Conservation (phyloP, 257 asterid genomes). For the Coffea canephora region DNA sequence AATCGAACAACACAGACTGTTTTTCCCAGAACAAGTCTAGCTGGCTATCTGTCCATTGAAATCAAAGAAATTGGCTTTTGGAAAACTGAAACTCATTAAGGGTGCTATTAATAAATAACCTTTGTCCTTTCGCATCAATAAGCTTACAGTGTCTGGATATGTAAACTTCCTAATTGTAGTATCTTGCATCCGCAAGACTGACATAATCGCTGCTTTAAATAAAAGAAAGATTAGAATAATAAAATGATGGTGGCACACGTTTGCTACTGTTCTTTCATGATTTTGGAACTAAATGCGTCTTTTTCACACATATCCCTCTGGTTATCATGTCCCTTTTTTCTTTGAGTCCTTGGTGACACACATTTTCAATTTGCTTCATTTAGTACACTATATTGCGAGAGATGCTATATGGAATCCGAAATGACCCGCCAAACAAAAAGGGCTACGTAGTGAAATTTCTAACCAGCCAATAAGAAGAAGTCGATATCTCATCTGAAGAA, state of each 20-base stretch:
- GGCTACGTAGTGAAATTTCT: no score
- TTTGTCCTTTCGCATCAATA: conserved; percentile 9
- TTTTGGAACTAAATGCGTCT: background rate
- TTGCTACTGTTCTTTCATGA: conserved; percentile 1
- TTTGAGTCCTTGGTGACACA: background rate
- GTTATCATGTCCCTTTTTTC: background rate
- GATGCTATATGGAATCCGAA: no score
- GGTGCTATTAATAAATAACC: background rate
- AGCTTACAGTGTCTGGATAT: no score
- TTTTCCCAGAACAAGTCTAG: background rate
- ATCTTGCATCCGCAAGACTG: conserved; percentile 22
- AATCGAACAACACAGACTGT: background rate
- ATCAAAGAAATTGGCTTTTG: background rate
- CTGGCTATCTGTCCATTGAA: background rate
- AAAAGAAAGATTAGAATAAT: conserved; percentile 3
- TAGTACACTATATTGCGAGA: no score
- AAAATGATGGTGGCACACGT: conserved; percentile 34
- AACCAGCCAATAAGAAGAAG: no score
- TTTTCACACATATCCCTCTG: background rate
- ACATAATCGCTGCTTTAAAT: conserved; percentile 8
- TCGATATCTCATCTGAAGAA: no score
- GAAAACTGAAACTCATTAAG: no score
- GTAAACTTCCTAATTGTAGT: background rate
- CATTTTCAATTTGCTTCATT: no score
- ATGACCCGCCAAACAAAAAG: no score